Percentiles rank a stretch among this genome's conserved stretches.
Conservation (phyloP, 495 filamentous ascomycete genomes). For the Articulospora tetracladia region DNA sequence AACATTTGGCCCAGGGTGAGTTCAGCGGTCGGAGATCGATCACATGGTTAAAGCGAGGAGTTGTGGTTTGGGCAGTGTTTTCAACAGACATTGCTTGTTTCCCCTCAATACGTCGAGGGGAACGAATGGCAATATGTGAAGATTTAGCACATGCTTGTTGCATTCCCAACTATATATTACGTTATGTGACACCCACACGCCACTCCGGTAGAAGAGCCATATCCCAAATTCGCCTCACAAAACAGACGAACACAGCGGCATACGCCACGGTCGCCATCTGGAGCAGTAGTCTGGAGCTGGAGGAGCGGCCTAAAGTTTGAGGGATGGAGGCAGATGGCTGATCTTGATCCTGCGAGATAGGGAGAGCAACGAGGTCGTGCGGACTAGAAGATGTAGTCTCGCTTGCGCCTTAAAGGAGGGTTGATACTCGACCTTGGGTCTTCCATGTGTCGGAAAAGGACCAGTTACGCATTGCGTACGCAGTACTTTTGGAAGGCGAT, state of each 20-base stretch:
- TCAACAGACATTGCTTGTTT: too few relatives aligned
- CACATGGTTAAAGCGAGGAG: too few relatives aligned
- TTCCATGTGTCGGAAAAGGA: slow-evolving; percentile 3
- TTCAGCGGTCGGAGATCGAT: too few relatives aligned
- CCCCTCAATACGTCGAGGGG: slow-evolving; percentile 17
- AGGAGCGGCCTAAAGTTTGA: slow-evolving; percentile 14
- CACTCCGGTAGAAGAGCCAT: slow-evolving; percentile 6
- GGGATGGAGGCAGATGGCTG: slow-evolving; percentile 5
- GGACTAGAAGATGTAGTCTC: slow-evolving; percentile 3
- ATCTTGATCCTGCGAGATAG: slow-evolving; percentile 8
- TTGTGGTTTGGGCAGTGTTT: too few relatives aligned
- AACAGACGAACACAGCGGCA: slow-evolving; percentile 1
- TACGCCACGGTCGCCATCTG: background rate
- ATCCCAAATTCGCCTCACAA: slow-evolving; percentile 6
- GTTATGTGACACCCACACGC: slow-evolving; percentile 8
- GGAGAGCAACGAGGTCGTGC: slow-evolving; percentile 10
- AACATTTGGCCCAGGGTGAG: too few relatives aligned
- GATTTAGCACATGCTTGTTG: slow-evolving; percentile 4
- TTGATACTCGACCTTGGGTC: background rate
- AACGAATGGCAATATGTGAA: slow-evolving; percentile 16
- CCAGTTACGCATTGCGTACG: slow-evolving; percentile 10
- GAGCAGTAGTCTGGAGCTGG: slow-evolving; percentile 9
- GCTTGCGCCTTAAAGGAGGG: slow-evolving; percentile 10
- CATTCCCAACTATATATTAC: slow-evolving; percentile 8
- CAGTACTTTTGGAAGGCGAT: background rate